A percentile compares a stretch with the other conserved stretches of the same genome.
phyloP scores from a whole-genome alignment of 2,329 filamentous ascomycete genomes.

The Arachnomyces sp. region DNA sequence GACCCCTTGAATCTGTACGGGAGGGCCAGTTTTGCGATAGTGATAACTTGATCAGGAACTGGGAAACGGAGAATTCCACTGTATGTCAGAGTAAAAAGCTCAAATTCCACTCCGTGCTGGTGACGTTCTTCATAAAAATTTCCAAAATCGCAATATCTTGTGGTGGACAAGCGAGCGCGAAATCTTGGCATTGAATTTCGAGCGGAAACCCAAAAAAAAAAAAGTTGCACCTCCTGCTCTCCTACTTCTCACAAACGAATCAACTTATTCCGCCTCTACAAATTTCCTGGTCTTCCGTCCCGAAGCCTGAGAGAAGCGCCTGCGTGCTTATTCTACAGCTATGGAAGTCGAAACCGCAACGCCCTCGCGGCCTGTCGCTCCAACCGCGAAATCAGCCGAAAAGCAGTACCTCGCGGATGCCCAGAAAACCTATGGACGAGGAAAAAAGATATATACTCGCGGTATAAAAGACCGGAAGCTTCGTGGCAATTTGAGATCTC shows the following conservation, averaged over 20 bases:
- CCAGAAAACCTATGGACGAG: slow-evolving; percentile 75
- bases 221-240: background rate
- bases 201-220: slow-evolving; percentile 14
- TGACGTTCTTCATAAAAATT: background rate
- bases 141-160: slow-evolving; percentile 22
- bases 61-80: background rate
- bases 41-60: background rate
- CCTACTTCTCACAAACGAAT: background rate
- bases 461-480: slow-evolving; percentile 83
- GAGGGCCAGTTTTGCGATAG: slow-evolving; percentile 37
- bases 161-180: slow-evolving; percentile 30
- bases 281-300: slow-evolving; percentile 5
- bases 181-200: slow-evolving; percentile 33
- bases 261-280: slow-evolving; percentile 13
- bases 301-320: too few relatives aligned
- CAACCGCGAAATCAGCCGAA: slow-evolving; percentile 26
- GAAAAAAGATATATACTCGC: slow-evolving; percentile 64
- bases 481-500: slow-evolving; percentile 65
- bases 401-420: slow-evolving; percentile 44
- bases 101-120: background rate
- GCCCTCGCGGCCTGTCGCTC: background rate
- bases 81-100: background rate
- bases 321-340: too few relatives aligned
- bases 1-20: slow-evolving; percentile 80
- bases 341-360: too few relatives aligned